Conservation (phyloP, 2,329 filamentous ascomycete species). For the Cercospora zeae-maydis region DNA sequence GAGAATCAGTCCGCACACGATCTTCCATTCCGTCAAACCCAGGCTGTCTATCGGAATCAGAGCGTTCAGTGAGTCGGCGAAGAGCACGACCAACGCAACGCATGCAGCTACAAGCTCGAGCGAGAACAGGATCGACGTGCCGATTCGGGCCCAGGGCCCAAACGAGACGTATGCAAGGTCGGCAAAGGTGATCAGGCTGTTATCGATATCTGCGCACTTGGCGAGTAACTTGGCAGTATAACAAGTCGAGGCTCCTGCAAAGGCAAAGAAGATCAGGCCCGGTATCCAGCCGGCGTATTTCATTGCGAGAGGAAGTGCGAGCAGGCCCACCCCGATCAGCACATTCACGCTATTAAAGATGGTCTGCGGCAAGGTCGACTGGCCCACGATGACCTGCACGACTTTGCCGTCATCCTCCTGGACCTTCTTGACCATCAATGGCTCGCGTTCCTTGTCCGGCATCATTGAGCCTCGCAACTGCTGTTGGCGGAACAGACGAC, state of each 20-base stretch:
- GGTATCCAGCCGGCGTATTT: constrained; percentile 86
- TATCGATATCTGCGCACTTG: constrained; percentile 83
- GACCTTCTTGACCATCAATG: constrained; percentile 81
- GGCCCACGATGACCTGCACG: constrained; percentile 79
- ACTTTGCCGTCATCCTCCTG: constrained; percentile 80
- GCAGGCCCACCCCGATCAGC: constrained; percentile 81
- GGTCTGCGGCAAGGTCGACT: constrained; percentile 93
- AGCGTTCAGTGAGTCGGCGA: constrained; percentile 83
- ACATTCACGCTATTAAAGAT: constrained; percentile 96
- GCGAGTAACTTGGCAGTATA: constrained; percentile 85
- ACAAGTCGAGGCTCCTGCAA: constrained; percentile 70
- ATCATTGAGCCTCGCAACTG: constrained; percentile 43
- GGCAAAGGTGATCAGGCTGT: constrained; percentile 85
- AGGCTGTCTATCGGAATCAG: constrained; percentile 63
- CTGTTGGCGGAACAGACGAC: constrained; percentile 49
- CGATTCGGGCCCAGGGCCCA: constrained; percentile 73
- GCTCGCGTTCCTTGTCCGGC: constrained; percentile 54
- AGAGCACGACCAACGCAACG: constrained; percentile 86
- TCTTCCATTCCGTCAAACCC: constrained; percentile 73
- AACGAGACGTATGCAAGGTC: constrained; percentile 91
- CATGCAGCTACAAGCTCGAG: constrained; percentile 83
- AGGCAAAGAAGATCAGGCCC: constrained; percentile 69
- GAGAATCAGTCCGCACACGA: constrained; percentile 73
- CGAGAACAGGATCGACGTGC: constrained; percentile 81
- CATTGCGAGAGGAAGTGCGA: constrained; percentile 83